These are phyloP conservation scores for Exobasidium cylindrosporum DNA, from an alignment of 1,284 basidiomycete genomes.

Conservation along the genomic window DNA sequence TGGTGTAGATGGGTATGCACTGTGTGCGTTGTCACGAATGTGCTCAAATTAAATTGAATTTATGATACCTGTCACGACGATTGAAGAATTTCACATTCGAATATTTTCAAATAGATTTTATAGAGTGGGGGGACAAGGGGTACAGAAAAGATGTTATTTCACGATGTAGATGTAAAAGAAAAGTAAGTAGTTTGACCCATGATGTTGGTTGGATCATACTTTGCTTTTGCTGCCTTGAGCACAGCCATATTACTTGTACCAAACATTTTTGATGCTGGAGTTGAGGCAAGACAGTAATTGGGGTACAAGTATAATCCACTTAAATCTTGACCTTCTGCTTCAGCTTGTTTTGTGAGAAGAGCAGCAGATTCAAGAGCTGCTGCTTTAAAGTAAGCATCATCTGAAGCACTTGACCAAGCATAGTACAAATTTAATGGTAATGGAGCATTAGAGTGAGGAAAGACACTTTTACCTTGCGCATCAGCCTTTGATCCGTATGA, in stretches of 20 bases:
- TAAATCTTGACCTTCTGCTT: constrained; percentile 36
- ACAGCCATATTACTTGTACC: constrained; percentile 26
- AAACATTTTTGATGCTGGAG: constrained; percentile 22
- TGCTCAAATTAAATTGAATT: too few species aligned
- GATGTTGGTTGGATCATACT: constrained; percentile 31
- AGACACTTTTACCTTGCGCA: constrained; percentile 24
- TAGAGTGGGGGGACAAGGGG: too few species aligned
- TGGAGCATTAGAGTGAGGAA: constrained; percentile 30
- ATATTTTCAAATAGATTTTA: too few species aligned
- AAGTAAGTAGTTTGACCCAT: constrained; percentile 39
- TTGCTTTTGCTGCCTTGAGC: constrained; percentile 22
- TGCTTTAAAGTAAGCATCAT: constrained; percentile 30
- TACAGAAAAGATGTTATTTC: too few species aligned
- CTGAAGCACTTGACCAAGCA: constrained; percentile 31
- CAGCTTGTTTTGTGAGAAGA: constrained; percentile 26
- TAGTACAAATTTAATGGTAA: constrained; percentile 42
- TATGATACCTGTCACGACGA: too few species aligned
- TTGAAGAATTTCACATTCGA: too few species aligned
- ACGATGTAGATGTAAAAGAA: constrained; percentile 22
- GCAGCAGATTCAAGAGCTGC: constrained; percentile 29
- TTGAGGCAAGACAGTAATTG: constrained; percentile 36
- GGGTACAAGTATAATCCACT: constrained; percentile 36
- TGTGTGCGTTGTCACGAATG: too few species aligned
- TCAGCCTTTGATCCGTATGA: constrained; percentile 9
- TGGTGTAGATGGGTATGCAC: background rate